Conservation (phyloP, 2,329 filamentous ascomycete genomes). For the Trichophyton rubrum region DNA sequence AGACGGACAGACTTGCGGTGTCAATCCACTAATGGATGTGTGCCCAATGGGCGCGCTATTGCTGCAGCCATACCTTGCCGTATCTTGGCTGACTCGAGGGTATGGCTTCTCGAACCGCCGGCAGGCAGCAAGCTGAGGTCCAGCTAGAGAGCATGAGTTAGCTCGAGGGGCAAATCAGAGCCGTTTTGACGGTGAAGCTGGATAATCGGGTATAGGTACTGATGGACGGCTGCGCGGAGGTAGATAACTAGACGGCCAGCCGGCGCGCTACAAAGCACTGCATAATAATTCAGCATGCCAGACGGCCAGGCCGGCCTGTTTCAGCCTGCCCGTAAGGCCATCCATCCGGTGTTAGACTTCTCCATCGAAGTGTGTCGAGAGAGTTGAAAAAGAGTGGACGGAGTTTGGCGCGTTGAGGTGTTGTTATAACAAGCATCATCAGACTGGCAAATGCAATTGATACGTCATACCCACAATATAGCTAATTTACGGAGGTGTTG, state of each 20-base stretch:
- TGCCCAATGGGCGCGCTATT: constrained; percentile 2
- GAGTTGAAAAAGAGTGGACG: not conserved
- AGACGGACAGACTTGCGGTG: constrained; percentile 1
- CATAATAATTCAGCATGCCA: not conserved
- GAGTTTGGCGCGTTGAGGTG: not conserved
- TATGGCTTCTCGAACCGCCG: not conserved
- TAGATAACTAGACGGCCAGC: not conserved
- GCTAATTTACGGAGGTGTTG: not conserved
- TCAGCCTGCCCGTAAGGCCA: not conserved
- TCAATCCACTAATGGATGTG: not conserved
- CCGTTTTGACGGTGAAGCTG: not conserved
- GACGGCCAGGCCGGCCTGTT: not conserved
- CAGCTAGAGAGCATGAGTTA: not conserved
- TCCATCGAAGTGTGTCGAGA: not conserved
- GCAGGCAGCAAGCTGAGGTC: not conserved
- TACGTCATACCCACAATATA: not conserved
- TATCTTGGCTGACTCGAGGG: not conserved
- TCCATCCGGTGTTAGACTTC: not conserved
- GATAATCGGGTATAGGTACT: constrained; percentile 1
- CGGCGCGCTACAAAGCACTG: not conserved
- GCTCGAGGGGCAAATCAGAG: not conserved
- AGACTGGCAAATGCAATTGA: not conserved
- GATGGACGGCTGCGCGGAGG: not conserved
- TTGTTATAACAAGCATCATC: not conserved
- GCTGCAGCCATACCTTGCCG: constrained; percentile 1